Evolutionary conservation across 208 protist genomes (phyloP).

Genomic region (Leishmania arabica): DNA sequence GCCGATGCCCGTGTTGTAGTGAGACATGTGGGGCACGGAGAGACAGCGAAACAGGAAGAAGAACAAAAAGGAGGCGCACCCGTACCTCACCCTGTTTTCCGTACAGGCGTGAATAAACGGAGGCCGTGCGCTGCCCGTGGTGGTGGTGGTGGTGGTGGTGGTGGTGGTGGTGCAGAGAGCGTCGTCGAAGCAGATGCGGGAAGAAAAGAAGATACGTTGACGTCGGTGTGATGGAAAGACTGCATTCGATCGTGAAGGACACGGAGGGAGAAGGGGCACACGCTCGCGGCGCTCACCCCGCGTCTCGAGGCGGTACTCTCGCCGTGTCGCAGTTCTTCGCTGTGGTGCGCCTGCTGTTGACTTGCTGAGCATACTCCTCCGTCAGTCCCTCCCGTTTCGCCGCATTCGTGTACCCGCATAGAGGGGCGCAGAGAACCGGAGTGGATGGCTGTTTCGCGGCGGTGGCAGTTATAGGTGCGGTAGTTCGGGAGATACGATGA

Average conservation of each 20-base stretch:
- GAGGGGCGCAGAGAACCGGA: neutral
- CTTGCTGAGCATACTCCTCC: neutral
- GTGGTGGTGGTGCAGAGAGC: neutral
- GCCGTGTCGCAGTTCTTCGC: neutral
- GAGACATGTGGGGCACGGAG: slow-evolving; percentile 57
- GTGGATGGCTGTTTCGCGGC: neutral
- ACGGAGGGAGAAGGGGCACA: neutral
- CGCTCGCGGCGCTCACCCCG: neutral
- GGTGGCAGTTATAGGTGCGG: too few species aligned
- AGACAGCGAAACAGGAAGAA: neutral
- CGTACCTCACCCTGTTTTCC: neutral
- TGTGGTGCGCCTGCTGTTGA: neutral
- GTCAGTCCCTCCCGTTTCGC: neutral
- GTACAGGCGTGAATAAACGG: neutral
- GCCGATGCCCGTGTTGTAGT: slow-evolving; percentile 86
- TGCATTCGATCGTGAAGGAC: too few species aligned
- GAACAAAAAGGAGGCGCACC: neutral
- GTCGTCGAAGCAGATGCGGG: neutral
- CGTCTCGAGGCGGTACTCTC: neutral
- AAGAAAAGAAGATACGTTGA: neutral
- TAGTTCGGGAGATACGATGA: neutral
- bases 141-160: neutral
- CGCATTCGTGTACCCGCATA: too few species aligned
- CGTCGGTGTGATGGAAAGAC: neutral
- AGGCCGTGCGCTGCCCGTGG: neutral